Evolutionary conservation across 768 basidiomycete genomes (phyloP).

Genomic region (Agaricus bisporus): DNA sequence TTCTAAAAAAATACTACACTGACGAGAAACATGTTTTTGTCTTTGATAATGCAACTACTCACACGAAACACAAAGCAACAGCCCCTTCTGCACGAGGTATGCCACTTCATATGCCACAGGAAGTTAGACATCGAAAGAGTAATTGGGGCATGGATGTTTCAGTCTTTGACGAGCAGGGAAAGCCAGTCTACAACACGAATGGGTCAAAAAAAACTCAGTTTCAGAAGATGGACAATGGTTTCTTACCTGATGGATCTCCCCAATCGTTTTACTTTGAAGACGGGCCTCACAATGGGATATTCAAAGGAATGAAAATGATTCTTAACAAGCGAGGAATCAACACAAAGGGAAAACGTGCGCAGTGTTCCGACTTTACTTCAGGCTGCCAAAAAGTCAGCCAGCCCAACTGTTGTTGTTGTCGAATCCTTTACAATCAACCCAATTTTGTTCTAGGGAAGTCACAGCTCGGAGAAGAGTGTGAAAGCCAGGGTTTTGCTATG

Average conservation of each 20-base stretch:
- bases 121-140: too few species aligned
- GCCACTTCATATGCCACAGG: too few species aligned
- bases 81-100: too few species aligned
- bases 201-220: too few species aligned
- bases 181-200: too few species aligned
- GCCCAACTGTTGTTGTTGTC: slow-evolving; percentile 25
- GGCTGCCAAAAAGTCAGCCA: too few species aligned
- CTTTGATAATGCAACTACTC: slow-evolving; percentile 21
- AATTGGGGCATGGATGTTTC: too few species aligned
- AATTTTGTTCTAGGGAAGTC: slow-evolving; percentile 23
- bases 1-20: slow-evolving; percentile 15
- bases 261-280: slow-evolving; percentile 27
- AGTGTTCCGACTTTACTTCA: too few species aligned
- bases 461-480: slow-evolving; percentile 17
- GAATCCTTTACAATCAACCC: slow-evolving; percentile 25
- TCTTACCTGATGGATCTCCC: slow-evolving; percentile 13
- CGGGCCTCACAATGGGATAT: slow-evolving; percentile 19
- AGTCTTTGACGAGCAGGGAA: too few species aligned
- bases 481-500: slow-evolving; percentile 15
- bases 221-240: slow-evolving; percentile 20
- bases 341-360: too few species aligned
- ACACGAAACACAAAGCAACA: too few species aligned
- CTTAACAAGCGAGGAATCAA: slow-evolving; percentile 22
- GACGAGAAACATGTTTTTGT: slow-evolving; percentile 20
- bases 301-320: slow-evolving; percentile 31